These are phyloP conservation scores for Phytophthora pluvialis DNA, from an alignment of 352 stramenopile genomes.

Conservation along the genomic window DNA sequence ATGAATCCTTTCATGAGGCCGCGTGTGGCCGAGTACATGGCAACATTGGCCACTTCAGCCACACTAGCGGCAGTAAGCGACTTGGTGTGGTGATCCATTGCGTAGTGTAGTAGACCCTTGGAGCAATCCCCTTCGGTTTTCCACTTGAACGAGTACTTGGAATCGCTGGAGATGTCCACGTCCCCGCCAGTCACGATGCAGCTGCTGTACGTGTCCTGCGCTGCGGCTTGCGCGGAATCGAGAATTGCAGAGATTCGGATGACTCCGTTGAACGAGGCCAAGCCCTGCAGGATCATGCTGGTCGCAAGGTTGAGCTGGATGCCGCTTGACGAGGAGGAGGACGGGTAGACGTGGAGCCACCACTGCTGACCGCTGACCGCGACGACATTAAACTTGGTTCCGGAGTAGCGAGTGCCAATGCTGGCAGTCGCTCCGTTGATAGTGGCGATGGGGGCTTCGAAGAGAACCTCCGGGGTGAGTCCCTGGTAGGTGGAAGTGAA, in stretches of 20 bases:
- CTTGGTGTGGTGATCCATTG: slow-evolving; percentile 62
- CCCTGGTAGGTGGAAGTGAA: slow-evolving; percentile 61
- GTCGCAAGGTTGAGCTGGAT: slow-evolving; percentile 51
- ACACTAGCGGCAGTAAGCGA: slow-evolving; percentile 54
- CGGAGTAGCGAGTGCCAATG: slow-evolving; percentile 37
- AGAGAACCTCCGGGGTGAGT: slow-evolving; percentile 57
- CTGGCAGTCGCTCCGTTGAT: slow-evolving; percentile 52
- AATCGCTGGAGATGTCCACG: slow-evolving; percentile 49
- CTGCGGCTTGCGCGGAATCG: slow-evolving; percentile 42
- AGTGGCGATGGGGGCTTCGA: slow-evolving; percentile 57
- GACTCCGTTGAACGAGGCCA: slow-evolving; percentile 46
- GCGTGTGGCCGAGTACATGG: slow-evolving; percentile 55
- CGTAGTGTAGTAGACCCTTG: slow-evolving; percentile 68
- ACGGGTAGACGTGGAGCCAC: slow-evolving; percentile 57
- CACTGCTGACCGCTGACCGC: slow-evolving; percentile 64
- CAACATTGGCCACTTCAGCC: slow-evolving; percentile 38
- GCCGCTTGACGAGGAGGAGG: slow-evolving; percentile 17
- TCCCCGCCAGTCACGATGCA: slow-evolving; percentile 65
- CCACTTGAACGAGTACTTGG: slow-evolving; percentile 68
- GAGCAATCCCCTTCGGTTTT: slow-evolving; percentile 59
- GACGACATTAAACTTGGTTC: slow-evolving; percentile 55
- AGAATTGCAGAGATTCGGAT: slow-evolving; percentile 55
- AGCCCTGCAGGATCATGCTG: slow-evolving; percentile 49
- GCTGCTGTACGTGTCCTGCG: slow-evolving; percentile 69
- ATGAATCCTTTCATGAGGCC: slow-evolving; percentile 62